These are phyloP conservation scores for Desmodesmus armatus DNA, from an alignment of 139 green algal genomes.

Conservation along the genomic window DNA sequence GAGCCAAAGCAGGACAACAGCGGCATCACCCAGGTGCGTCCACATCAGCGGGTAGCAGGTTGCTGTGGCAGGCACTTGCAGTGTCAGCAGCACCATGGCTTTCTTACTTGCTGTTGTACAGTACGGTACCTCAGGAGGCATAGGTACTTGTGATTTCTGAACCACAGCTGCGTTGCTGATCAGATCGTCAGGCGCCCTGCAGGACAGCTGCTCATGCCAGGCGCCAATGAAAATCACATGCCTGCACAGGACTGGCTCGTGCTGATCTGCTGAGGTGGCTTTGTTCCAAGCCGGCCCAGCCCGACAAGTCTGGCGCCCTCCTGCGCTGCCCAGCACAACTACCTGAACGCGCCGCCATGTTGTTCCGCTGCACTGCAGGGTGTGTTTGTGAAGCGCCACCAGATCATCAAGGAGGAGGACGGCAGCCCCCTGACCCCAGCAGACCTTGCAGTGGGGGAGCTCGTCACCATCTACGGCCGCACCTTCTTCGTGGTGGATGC, in stretches of 20 bases:
- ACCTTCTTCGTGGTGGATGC: conserved; percentile 83
- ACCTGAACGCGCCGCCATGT: background rate
- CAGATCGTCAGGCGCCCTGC: no score
- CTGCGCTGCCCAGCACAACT: background rate
- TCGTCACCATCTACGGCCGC: conserved; percentile 80
- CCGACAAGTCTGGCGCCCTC: background rate
- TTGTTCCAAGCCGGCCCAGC: no score
- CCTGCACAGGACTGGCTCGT: no score
- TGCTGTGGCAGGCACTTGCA: background rate
- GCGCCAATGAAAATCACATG: no score
- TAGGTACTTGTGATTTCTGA: no score
- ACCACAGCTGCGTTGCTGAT: no score
- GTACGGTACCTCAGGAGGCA: background rate
- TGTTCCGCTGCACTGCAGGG: conserved; percentile 69
- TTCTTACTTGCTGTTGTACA: background rate
- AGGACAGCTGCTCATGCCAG: no score
- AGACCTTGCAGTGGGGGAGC: conserved; percentile 83
- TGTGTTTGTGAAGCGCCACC: conserved; percentile 87
- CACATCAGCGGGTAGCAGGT: background rate
- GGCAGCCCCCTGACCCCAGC: conserved; percentile 55
- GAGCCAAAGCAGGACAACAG: conserved; percentile 92
- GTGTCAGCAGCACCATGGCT: no score
- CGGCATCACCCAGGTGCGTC: conserved; percentile 82
- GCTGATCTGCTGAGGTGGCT: no score
- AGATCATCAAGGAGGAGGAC: conserved; percentile 66